Evolutionary conservation across 1,284 basidiomycete genomes (phyloP).

Genomic region (Meripilus lineatus): DNA sequence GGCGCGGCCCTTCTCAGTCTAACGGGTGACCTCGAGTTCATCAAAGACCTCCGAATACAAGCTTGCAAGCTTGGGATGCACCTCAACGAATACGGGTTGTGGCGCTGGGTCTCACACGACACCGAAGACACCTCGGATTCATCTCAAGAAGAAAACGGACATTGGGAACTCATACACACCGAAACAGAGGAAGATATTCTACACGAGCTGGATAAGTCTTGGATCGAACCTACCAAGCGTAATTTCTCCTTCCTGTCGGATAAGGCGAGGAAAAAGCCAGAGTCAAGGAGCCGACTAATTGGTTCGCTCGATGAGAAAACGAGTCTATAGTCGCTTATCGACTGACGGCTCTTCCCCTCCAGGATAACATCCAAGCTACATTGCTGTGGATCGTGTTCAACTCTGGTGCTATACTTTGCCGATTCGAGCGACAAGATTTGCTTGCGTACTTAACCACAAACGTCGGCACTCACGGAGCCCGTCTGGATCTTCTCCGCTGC

Average conservation of each 20-base stretch:
- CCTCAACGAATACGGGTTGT: slow-evolving; percentile 55
- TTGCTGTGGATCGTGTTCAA: too few species aligned
- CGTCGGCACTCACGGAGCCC: too few species aligned
- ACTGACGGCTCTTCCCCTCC: too few species aligned
- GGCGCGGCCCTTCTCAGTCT: slow-evolving; percentile 44
- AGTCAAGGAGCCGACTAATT: too few species aligned
- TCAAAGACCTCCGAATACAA: slow-evolving; percentile 31
- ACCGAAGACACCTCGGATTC: slow-evolving; percentile 10
- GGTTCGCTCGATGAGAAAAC: too few species aligned
- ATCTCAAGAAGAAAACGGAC: slow-evolving; percentile 21
- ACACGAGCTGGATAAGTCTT: slow-evolving; percentile 37
- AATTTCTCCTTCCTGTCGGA: slow-evolving; percentile 27
- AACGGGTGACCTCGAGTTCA: slow-evolving; percentile 50
- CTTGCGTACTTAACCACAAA: too few species aligned
- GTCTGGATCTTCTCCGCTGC: too few species aligned
- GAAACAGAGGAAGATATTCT: slow-evolving; percentile 42
- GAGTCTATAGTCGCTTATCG: too few species aligned
- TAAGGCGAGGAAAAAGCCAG: too few species aligned
- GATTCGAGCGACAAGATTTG: too few species aligned
- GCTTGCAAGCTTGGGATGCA: slow-evolving; percentile 40
- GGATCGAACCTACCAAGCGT: slow-evolving; percentile 37
- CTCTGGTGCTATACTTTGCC: too few species aligned
- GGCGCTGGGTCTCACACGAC: slow-evolving; percentile 38
- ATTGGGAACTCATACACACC: slow-evolving; percentile 40
- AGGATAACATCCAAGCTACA: too few species aligned